Conservation (phyloP, 148 eudicot genomes). For the Fallopia convolvulus region DNA sequence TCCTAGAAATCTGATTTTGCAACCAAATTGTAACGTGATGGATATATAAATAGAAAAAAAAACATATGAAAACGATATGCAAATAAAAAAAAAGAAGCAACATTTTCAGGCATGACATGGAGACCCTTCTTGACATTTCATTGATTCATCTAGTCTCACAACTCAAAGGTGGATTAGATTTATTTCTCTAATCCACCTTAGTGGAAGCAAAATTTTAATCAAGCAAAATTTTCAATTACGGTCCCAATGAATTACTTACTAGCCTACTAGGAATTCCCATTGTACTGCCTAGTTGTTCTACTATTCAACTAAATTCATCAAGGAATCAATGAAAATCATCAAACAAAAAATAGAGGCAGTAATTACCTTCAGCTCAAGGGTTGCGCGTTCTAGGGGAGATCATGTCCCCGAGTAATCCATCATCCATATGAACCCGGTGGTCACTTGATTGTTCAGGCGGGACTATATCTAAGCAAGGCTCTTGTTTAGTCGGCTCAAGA, state of each 20-base stretch:
- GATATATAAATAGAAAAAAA: neutral
- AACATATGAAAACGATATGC: neutral
- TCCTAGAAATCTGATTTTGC: neutral
- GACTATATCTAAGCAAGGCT: slow-evolving; percentile 10
- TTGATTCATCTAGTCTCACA: neutral
- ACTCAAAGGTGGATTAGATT: neutral
- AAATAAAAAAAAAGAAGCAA: neutral
- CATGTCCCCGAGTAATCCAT: slow-evolving; percentile 85
- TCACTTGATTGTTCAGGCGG: slow-evolving; percentile 5
- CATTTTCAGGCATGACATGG: neutral
- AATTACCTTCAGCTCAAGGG: slow-evolving; percentile 13
- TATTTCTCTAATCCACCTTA: too few relatives aligned
- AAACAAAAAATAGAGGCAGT: neutral
- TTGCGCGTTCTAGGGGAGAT: slow-evolving; percentile 67
- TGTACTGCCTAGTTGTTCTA: neutral
- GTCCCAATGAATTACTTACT: neutral
- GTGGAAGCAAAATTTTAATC: too few relatives aligned
- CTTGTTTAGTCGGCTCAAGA: slow-evolving; percentile 9
- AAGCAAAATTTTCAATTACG: too few relatives aligned
- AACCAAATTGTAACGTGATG: neutral
- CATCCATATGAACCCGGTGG: slow-evolving; percentile 17
- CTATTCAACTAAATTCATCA: neutral
- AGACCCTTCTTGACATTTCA: neutral
- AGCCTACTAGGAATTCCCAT: neutral
- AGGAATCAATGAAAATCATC: neutral